Evolutionary conservation across 306 rosid genomes (phyloP).

Genomic region (Alnus rubra): DNA sequence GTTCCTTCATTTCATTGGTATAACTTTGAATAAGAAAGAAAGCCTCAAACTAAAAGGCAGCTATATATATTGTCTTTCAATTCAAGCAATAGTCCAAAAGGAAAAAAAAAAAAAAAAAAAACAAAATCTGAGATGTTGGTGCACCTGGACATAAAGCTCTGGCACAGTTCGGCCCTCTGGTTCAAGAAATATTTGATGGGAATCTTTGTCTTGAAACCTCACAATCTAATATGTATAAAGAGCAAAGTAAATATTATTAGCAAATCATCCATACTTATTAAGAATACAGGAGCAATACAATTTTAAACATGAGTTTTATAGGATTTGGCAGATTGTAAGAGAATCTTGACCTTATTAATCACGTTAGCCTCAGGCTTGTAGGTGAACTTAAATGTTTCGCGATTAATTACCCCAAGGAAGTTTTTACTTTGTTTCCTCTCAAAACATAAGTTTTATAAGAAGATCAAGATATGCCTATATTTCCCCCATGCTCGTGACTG

Average conservation of each 20-base stretch:
- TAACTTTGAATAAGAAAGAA: too few relatives aligned
- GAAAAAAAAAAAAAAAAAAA: neutral
- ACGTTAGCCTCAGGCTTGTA: neutral
- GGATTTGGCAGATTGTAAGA: neutral
- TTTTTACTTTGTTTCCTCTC: neutral
- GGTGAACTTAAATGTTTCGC: neutral
- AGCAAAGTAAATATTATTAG: slow-evolving; percentile 21
- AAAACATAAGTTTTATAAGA: neutral
- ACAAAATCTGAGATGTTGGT: neutral
- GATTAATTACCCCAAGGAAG: neutral
- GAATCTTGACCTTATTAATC: neutral
- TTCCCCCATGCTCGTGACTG: neutral
- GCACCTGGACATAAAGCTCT: slow-evolving; percentile 95
- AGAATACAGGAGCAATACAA: slow-evolving; percentile 1
- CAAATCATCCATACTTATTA: slow-evolving; percentile 14
- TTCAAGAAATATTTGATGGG: slow-evolving; percentile 97
- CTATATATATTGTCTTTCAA: neutral
- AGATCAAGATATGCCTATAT: neutral
- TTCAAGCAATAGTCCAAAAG: slow-evolving; percentile 1
- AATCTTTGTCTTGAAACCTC: slow-evolving; percentile 88
- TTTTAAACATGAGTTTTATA: neutral
- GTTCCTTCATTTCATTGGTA: too few relatives aligned
- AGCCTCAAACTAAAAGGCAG: too few relatives aligned
- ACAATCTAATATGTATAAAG: slow-evolving; percentile 56
- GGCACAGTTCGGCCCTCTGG: slow-evolving; percentile 96